These are phyloP conservation scores for Asparagopsis taxiformis DNA, from an alignment of 31 red algal species.

Conservation along the genomic window DNA sequence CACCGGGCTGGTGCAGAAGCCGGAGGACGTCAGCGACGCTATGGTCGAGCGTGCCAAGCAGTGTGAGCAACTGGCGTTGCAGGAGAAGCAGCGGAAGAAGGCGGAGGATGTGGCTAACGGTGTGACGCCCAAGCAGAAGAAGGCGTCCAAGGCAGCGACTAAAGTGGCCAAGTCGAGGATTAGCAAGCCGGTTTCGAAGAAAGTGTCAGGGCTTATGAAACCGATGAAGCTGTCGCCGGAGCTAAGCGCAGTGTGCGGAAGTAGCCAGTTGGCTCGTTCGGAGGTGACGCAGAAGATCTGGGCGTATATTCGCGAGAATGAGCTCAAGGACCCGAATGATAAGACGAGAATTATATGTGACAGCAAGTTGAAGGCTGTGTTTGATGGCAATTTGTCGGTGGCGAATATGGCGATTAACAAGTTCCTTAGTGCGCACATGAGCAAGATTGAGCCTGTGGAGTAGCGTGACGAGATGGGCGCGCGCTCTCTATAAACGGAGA, in stretches of 20 bases:
- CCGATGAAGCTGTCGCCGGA: slow-evolving; percentile 64
- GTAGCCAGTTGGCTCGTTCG: slow-evolving; percentile 42
- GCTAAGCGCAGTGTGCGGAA: slow-evolving; percentile 73
- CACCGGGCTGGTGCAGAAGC: slow-evolving; percentile 65
- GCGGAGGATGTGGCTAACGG: slow-evolving; percentile 8
- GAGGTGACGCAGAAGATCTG: slow-evolving; percentile 86
- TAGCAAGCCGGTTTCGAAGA: slow-evolving; percentile 9
- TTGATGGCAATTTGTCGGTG: slow-evolving; percentile 58
- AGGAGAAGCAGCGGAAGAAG: slow-evolving; percentile 42
- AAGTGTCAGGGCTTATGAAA: slow-evolving; percentile 37
- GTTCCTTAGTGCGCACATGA: slow-evolving; percentile 83
- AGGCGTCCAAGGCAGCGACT: slow-evolving; percentile 5
- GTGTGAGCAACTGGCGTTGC: slow-evolving; percentile 49
- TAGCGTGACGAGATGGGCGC: background rate
- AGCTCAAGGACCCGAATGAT: slow-evolving; percentile 85
- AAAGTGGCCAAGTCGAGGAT: background rate
- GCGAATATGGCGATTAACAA: slow-evolving; percentile 82
- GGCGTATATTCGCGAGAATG: slow-evolving; percentile 82
- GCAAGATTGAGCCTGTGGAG: slow-evolving; percentile 20
- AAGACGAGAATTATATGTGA: slow-evolving; percentile 81
- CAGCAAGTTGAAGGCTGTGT: slow-evolving; percentile 78
- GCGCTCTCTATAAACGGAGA: background rate
- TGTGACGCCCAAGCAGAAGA: slow-evolving; percentile 18
- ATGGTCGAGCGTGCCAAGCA: slow-evolving; percentile 56
- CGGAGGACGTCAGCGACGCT: slow-evolving; percentile 62